Percentiles rank a stretch among this genome's conserved stretches.
Evolutionary conservation across 306 rosid genomes (phyloP).

Genomic region (Senna tora): DNA sequence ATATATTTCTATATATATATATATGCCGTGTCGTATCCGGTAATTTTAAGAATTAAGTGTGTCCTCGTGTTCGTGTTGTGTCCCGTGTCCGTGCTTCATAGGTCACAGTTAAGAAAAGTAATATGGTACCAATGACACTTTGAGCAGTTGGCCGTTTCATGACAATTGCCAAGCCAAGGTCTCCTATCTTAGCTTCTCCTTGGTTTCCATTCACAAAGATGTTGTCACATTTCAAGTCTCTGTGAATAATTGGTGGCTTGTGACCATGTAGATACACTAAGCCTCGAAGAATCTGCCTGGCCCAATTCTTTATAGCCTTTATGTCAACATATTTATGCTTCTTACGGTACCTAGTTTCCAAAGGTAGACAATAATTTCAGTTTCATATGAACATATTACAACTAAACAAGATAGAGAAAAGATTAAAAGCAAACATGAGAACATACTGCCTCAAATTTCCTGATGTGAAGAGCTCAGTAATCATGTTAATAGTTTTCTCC

Average conservation of each 20-base stretch:
- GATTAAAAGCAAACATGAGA: neutral
- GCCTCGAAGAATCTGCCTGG: constrained; percentile 65
- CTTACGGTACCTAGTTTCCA: constrained; percentile 53
- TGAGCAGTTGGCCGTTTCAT: constrained; percentile 63
- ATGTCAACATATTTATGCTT: constrained; percentile 60
- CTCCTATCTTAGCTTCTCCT: constrained; percentile 26
- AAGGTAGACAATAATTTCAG: neutral
- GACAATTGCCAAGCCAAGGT: constrained; percentile 65
- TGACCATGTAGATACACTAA: constrained; percentile 64
- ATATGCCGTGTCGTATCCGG: no score
- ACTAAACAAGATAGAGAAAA: neutral
- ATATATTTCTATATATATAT: no score
- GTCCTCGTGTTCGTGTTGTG: no score
- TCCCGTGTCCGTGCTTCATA: no score
- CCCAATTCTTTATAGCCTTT: constrained; percentile 69
- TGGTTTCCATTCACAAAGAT: constrained; percentile 11
- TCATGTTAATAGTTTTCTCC: constrained; percentile 1
- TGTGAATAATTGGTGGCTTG: constrained; percentile 52
- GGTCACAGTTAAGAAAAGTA: no score
- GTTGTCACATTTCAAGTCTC: constrained; percentile 2
- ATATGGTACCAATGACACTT: constrained; percentile 41
- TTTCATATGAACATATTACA: no score
- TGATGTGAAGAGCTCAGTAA: constrained; percentile 10
- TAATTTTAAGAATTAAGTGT: no score
- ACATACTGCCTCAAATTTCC: constrained; percentile 21